Conservation (phyloP, 1,139 yeast species). For the Saccharomyces pastorianus region DNA sequence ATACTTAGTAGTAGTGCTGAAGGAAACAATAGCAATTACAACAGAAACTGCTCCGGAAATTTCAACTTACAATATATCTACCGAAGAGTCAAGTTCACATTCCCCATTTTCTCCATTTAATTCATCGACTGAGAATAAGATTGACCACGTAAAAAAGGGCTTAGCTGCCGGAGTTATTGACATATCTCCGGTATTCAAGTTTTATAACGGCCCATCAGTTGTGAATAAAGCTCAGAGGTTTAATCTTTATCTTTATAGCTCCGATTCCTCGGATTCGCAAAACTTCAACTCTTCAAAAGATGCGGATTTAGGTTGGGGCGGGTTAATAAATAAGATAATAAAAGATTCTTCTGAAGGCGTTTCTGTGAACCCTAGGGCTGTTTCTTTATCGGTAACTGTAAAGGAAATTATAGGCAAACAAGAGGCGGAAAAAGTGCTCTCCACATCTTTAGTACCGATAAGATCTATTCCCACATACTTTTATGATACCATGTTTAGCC, state of each 20-base stretch:
- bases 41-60: slow-evolving; percentile 7
- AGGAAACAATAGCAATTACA: slow-evolving; percentile 46
- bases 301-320: slow-evolving; percentile 78
- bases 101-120: slow-evolving; percentile 21
- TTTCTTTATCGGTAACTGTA: slow-evolving; percentile 57
- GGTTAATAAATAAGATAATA: slow-evolving; percentile 68
- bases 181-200: slow-evolving; percentile 68
- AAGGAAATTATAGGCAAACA: slow-evolving; percentile 60
- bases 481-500: slow-evolving; percentile 55
- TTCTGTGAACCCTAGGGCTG: slow-evolving; percentile 77
- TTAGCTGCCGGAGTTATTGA: slow-evolving; percentile 87
- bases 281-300: background rate
- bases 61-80: slow-evolving; percentile 15
- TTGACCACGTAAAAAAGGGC: slow-evolving; percentile 60
- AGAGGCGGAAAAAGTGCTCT: slow-evolving; percentile 33
- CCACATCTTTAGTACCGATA: slow-evolving; percentile 36
- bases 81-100: slow-evolving; percentile 11
- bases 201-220: slow-evolving; percentile 50
- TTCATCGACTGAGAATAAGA: slow-evolving; percentile 13
- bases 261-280: background rate
- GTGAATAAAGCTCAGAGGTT: slow-evolving; percentile 62
- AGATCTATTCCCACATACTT: slow-evolving; percentile 52
- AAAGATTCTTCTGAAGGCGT: slow-evolving; percentile 71
- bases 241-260: slow-evolving; percentile 50
- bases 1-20: slow-evolving; percentile 59